Base-by-base conservation (phyloP, 352 stramenopile genomes). In the Peronospora belbahrii region DNA sequence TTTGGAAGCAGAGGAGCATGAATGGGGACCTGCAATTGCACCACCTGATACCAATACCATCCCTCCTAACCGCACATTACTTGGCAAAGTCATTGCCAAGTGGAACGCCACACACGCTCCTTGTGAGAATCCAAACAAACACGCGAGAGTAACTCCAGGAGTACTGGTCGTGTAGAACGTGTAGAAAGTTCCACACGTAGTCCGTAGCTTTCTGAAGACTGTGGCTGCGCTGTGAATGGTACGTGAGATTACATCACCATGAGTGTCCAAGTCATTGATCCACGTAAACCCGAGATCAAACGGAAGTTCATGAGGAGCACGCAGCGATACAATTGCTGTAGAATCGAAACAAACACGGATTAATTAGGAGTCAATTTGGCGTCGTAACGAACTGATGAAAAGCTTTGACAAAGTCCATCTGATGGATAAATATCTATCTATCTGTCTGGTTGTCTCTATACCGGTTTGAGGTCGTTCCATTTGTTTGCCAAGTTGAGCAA, bases 401-500 rank as follows among this genome's bases (percentile, higher is more conserved):
- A n/a, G n/a, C n/a, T n/a, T n/a, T n/a, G n/a, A n/a, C n/a, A n/a
- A n/a, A n/a, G n/a, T n/a, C n/a, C n/a, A n/a, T n/a, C n/a, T n/a
- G n/a, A n/a, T n/a, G n/a, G n/a, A n/a, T n/a, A n/a, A n/a, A n/a
- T n/a, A n/a, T n/a, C n/a, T n/a, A n/a, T n/a, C n/a, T n/a, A n/a
- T n/a, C n/a, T n/a, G n/a, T n/a, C n/a, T n/a, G n/a, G n/a, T n/a
- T n/a, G n/a, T n/a, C n/a, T n/a, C n/a, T n/a, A n/a, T n/a, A 87
- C 75, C 75, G 58, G 76, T 85, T 48, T 85, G 76, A 8, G 75
- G 75, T 13, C 85, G 48, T 7, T 52, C 73, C 73, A 85, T 84
- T 36, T 72, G 50, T 22, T 56, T 42, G 6, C 59, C 75, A 2
- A 88, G 58, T 23, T 49, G 54, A 8, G 69, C 60, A 22, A 88